phyloP scores from a whole-genome alignment of 495 filamentous ascomycete genomes.

The Beverwykella pulmonaria region DNA sequence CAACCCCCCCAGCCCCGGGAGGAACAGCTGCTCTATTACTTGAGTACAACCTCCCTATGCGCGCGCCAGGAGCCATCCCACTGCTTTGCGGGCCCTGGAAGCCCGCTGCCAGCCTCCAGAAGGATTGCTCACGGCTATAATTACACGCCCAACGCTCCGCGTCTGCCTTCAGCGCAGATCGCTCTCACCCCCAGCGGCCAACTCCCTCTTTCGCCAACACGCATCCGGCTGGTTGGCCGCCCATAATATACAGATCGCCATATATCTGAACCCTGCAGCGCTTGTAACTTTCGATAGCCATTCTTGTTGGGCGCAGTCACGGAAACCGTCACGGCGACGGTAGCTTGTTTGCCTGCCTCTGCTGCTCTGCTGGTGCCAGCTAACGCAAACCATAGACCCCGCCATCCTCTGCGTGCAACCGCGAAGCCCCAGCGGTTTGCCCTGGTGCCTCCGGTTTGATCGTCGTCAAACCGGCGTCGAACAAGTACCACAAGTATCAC shows the following conservation, averaged over 20 bases:
- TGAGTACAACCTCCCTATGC: no score
- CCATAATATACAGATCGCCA: slow-evolving; percentile 2
- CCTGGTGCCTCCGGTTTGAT: neutral
- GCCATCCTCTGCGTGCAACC: no score
- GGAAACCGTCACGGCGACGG: neutral
- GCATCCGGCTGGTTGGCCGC: neutral
- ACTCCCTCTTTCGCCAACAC: slow-evolving; percentile 1
- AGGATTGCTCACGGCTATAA: no score
- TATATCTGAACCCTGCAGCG: slow-evolving; percentile 3
- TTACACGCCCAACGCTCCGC: neutral
- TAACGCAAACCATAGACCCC: neutral
- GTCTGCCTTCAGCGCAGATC: slow-evolving; percentile 12
- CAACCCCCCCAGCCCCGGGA: neutral
- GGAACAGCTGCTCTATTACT: no score
- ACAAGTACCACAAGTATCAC: neutral
- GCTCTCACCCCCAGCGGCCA: slow-evolving; percentile 5
- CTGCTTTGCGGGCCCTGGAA: no score
- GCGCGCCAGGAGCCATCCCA: no score
- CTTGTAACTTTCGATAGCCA: neutral
- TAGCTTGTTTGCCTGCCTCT: neutral
- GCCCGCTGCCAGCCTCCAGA: no score
- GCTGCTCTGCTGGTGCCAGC: neutral
- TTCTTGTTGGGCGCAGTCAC: neutral
- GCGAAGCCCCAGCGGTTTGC: no score
- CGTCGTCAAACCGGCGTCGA: neutral